These are phyloP conservation scores for Saccharomyces pastorianus DNA, from an alignment of 1,139 yeast genomes.

Conservation along the genomic window DNA sequence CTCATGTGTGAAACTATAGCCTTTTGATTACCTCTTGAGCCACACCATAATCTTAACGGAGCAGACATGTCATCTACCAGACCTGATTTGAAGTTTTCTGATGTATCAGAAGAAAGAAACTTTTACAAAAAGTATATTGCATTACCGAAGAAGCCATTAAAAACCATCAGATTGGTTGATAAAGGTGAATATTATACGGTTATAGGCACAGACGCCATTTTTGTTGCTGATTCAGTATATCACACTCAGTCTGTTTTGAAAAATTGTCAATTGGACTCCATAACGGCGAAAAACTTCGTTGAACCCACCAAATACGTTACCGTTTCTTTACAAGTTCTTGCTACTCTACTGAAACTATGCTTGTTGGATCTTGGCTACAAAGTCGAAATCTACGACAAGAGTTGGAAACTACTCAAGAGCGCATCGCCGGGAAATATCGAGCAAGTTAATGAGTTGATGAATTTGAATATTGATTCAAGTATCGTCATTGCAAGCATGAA, in stretches of 20 bases:
- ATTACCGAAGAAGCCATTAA: constrained; percentile 42
- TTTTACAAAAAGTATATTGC: constrained; percentile 51
- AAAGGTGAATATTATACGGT: constrained; percentile 71
- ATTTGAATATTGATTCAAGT: constrained; percentile 40
- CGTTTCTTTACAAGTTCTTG: constrained; percentile 64
- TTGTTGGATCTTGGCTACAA: constrained; percentile 65
- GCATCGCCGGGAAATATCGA: constrained; percentile 92
- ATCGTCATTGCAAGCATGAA: constrained; percentile 75
- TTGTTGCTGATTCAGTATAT: constrained; percentile 76
- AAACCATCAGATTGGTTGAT: constrained; percentile 61
- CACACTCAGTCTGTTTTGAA: constrained; percentile 77
- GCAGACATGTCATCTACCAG: constrained; percentile 47
- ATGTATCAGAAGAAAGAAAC: constrained; percentile 39
- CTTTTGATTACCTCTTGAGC: neutral
- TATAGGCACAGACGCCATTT: constrained; percentile 66
- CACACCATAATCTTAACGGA: neutral
- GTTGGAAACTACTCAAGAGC: constrained; percentile 49
- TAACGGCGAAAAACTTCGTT: constrained; percentile 28
- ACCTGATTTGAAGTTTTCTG: constrained; percentile 68
- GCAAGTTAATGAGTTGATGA: constrained; percentile 66
- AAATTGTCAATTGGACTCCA: constrained; percentile 35
- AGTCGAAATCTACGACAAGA: constrained; percentile 61
- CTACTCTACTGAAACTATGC: constrained; percentile 56
- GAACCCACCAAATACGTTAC: constrained; percentile 61
- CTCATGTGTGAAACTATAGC: too few species aligned